phyloP scores from a whole-genome alignment of 2,329 filamentous ascomycete species.

The Colletotrichum acutatum region DNA sequence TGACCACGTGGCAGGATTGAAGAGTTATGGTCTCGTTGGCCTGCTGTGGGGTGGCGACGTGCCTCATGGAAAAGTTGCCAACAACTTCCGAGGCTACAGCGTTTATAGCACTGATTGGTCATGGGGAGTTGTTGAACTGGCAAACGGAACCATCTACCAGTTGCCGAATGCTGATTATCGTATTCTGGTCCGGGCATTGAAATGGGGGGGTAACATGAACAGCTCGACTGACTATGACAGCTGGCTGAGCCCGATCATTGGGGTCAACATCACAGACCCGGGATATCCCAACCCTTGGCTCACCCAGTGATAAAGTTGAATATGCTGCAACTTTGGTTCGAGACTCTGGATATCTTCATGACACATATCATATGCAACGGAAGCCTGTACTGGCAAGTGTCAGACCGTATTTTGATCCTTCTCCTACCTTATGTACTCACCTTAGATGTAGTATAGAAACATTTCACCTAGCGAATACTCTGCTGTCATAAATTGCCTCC shows the following conservation, averaged over 20 bases:
- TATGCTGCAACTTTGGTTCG: not conserved
- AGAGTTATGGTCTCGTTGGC: slow-evolving; percentile 21
- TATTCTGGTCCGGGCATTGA: slow-evolving; percentile 20
- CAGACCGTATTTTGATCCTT: no score
- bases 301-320: not conserved
- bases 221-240: slow-evolving; percentile 19
- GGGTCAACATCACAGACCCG: slow-evolving; percentile 20
- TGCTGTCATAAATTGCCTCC: no score
- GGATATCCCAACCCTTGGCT: slow-evolving; percentile 21
- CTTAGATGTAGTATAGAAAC: no score
- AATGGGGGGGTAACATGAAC: slow-evolving; percentile 9
- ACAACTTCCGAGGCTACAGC: slow-evolving; percentile 22
- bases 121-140: slow-evolving; percentile 23
- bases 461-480: no score
- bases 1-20: slow-evolving; percentile 16
- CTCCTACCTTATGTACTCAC: no score
- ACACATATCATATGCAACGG: no score
- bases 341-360: not conserved
- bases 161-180: slow-evolving; percentile 30
- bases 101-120: slow-evolving; percentile 16
- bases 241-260: slow-evolving; percentile 26
- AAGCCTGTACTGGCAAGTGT: no score
- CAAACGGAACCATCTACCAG: slow-evolving; percentile 24
- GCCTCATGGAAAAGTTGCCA: slow-evolving; percentile 4
- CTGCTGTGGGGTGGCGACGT: slow-evolving; percentile 20